phyloP scores from a whole-genome alignment of 2,329 filamentous ascomycete species.

The Fonsecaea erecta region DNA sequence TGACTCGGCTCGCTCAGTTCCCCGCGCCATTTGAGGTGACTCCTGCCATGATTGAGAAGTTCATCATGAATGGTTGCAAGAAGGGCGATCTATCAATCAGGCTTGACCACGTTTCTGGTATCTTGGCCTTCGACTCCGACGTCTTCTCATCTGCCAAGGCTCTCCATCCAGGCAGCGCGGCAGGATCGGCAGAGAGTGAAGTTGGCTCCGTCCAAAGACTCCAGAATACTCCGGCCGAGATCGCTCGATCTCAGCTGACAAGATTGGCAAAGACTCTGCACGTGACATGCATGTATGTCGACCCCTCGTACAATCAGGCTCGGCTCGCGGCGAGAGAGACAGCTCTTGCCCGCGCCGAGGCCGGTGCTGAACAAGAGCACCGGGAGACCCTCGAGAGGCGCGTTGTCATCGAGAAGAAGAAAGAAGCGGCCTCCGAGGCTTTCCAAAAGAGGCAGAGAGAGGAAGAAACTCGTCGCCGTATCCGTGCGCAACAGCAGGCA shows the following conservation, averaged over 20 bases:
- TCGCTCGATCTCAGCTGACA: slow-evolving; percentile 91
- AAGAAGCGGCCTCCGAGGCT: slow-evolving; percentile 89
- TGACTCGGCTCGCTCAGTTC: slow-evolving; percentile 91
- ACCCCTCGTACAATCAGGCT: slow-evolving; percentile 82
- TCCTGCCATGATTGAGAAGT: slow-evolving; percentile 93
- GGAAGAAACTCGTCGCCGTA: slow-evolving; percentile 83
- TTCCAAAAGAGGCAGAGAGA: slow-evolving; percentile 89
- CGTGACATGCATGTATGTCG: slow-evolving; percentile 94
- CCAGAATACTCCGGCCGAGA: slow-evolving; percentile 96
- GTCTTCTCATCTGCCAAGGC: slow-evolving; percentile 98
- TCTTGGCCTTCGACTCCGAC: slow-evolving; percentile 96
- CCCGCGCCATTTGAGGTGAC: slow-evolving; percentile 94
- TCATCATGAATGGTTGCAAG: slow-evolving; percentile 99
- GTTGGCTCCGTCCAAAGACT: slow-evolving; percentile 86
- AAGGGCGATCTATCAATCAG: slow-evolving; percentile 97
- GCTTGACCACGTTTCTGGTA: slow-evolving; percentile 91
- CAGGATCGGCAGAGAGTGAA: slow-evolving; percentile 87
- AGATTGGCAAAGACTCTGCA: slow-evolving; percentile 89
- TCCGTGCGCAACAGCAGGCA: slow-evolving; percentile 83
- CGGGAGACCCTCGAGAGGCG: slow-evolving; percentile 82
- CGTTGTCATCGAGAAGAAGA: slow-evolving; percentile 92
- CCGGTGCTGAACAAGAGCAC: slow-evolving; percentile 91
- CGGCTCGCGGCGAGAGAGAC: slow-evolving; percentile 78
- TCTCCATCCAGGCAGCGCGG: slow-evolving; percentile 78
- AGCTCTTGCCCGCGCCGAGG: slow-evolving; percentile 79